phyloP scores from a whole-genome alignment of 768 basidiomycete species.

The Saitozyma podzolica region DNA sequence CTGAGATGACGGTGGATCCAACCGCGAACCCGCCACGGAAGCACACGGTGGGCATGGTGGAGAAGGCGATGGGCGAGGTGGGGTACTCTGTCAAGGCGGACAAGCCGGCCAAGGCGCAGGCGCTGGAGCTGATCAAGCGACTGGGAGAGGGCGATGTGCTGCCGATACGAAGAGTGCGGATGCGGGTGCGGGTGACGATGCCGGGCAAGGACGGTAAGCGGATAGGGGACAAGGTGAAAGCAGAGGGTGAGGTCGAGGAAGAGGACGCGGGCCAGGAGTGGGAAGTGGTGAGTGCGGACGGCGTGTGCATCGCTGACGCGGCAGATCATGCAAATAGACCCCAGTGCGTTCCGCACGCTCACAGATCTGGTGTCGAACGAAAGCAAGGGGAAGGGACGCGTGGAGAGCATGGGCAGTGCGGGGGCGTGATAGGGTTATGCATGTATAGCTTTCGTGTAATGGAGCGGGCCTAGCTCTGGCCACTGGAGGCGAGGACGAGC shows the following conservation, averaged over 20 bases:
- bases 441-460: not conserved
- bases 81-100: slow-evolving; percentile 85
- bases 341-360: slow-evolving; percentile 82
- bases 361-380: slow-evolving; percentile 89
- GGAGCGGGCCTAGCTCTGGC: too few species aligned
- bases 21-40: slow-evolving; percentile 68
- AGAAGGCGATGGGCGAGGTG: slow-evolving; percentile 94
- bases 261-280: slow-evolving; percentile 76
- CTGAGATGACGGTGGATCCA: slow-evolving; percentile 95
- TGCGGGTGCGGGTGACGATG: slow-evolving; percentile 83
- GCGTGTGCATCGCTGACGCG: not conserved
- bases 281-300: slow-evolving; percentile 69
- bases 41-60: slow-evolving; percentile 92
- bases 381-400: slow-evolving; percentile 78
- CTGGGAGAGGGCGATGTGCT: slow-evolving; percentile 53
- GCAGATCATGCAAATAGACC: slow-evolving; percentile 89
- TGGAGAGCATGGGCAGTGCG: slow-evolving; percentile 63
- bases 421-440: slow-evolving; percentile 5
- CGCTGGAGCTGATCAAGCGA: slow-evolving; percentile 38
- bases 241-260: slow-evolving; percentile 79
- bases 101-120: slow-evolving; percentile 91
- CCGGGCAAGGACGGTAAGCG: slow-evolving; percentile 67
- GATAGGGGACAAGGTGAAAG: slow-evolving; percentile 68
- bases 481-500: too few species aligned
- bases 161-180: slow-evolving; percentile 87